These are phyloP conservation scores for Thelonectria rubi DNA, from an alignment of 2,329 filamentous ascomycete genomes.

Conservation along the genomic window DNA sequence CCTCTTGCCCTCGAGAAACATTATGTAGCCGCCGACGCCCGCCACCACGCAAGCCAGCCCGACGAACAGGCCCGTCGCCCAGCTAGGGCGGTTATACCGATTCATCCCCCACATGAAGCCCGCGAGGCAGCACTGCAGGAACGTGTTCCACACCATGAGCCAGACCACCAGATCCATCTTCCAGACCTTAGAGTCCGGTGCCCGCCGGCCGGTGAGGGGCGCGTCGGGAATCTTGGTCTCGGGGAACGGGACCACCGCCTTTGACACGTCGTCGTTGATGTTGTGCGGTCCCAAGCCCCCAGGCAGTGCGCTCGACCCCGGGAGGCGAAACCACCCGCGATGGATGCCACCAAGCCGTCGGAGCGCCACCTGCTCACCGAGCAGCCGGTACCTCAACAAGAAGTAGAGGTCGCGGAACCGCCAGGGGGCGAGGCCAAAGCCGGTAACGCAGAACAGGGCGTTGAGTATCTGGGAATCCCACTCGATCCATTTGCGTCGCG, in stretches of 20 bases:
- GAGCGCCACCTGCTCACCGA: constrained; percentile 63
- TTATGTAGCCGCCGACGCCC: constrained; percentile 72
- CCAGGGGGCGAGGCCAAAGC: constrained; percentile 84
- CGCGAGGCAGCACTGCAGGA: constrained; percentile 77
- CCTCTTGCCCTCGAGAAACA: constrained; percentile 75
- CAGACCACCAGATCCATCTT: constrained; percentile 83
- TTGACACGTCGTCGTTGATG: constrained; percentile 55
- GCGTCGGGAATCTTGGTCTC: constrained; percentile 68
- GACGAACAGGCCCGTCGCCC: constrained; percentile 83
- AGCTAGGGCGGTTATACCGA: constrained; percentile 76
- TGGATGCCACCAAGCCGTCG: constrained; percentile 79
- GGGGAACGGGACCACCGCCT: constrained; percentile 67
- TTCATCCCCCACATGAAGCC: constrained; percentile 87
- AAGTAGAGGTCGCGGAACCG: constrained; percentile 79
- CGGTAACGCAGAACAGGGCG: constrained; percentile 84
- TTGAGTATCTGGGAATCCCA: constrained; percentile 83
- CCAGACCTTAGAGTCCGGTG: constrained; percentile 73
- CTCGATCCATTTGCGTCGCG: constrained; percentile 86
- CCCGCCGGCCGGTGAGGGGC: constrained; percentile 76
- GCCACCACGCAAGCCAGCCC: constrained; percentile 76
- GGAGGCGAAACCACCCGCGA: constrained; percentile 77
- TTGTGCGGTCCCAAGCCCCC: constrained; percentile 62
- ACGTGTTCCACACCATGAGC: constrained; percentile 81
- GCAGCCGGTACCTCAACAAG: constrained; percentile 70
- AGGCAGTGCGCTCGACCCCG: constrained; percentile 69